Conservation (phyloP, 1,284 basidiomycete species). For the Tremellales sp. region DNA sequence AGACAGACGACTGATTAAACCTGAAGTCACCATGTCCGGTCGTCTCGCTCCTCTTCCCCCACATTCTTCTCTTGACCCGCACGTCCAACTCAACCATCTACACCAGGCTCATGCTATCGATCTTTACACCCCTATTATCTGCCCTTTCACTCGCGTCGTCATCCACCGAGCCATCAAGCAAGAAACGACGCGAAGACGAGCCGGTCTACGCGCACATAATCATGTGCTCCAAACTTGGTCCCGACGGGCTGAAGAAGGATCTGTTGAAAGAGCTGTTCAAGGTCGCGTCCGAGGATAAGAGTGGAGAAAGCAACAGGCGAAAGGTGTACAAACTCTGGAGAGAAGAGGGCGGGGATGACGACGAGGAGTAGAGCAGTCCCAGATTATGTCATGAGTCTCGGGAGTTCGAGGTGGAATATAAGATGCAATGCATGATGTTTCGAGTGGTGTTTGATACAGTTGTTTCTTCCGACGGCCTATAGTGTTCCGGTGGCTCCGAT, state of each 20-base stretch:
- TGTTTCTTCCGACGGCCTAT: not conserved
- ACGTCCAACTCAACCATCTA: slow-evolving; percentile 40
- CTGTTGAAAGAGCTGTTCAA: slow-evolving; percentile 68
- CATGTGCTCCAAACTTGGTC: slow-evolving; percentile 21
- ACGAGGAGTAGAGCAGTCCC: slow-evolving; percentile 26
- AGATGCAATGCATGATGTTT: too few relatives aligned
- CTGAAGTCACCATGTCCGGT: slow-evolving; percentile 32
- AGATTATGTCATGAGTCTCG: too few relatives aligned
- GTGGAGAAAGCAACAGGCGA: slow-evolving; percentile 65
- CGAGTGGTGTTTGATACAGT: not conserved
- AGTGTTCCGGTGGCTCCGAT: too few relatives aligned
- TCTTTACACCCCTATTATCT: slow-evolving; percentile 33
- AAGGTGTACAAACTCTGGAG: slow-evolving; percentile 80
- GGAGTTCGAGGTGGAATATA: too few relatives aligned
- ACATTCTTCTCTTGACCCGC: slow-evolving; percentile 40
- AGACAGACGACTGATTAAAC: not conserved
- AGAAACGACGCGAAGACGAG: slow-evolving; percentile 44
- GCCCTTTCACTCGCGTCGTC: slow-evolving; percentile 18
- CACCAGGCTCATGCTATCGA: slow-evolving; percentile 35
- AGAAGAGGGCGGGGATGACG: slow-evolving; percentile 48
- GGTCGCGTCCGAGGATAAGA: slow-evolving; percentile 66
- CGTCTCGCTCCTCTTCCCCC: slow-evolving; percentile 36
- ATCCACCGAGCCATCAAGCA: slow-evolving; percentile 5
- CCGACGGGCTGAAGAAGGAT: slow-evolving; percentile 49
- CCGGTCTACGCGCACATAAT: slow-evolving; percentile 33